phyloP scores from a whole-genome alignment of 1,284 basidiomycete species.

The Irpex rosettiformis region DNA sequence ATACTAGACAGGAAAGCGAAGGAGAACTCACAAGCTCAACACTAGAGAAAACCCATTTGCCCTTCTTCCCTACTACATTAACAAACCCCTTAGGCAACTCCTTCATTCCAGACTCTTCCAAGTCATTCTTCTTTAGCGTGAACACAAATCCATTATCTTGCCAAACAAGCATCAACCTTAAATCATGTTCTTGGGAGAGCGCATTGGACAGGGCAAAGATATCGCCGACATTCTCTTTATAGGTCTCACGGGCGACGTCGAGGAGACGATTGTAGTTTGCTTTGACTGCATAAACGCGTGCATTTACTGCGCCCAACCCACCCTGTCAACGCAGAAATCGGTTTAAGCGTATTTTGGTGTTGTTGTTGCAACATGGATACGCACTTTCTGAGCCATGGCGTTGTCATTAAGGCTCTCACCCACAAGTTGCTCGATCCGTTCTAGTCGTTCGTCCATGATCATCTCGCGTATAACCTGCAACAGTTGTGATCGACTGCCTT shows the following conservation, averaged over 20 bases:
- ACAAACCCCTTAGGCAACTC: conserved; percentile 69
- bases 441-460: conserved; percentile 66
- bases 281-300: conserved; percentile 82
- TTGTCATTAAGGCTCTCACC: conserved; percentile 71
- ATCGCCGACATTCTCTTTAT: conserved; percentile 86
- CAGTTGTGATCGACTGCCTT: conserved; percentile 55
- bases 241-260: conserved; percentile 90
- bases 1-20: not conserved
- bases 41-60: conserved; percentile 72
- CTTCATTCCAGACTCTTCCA: conserved; percentile 34
- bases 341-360: too few relatives aligned
- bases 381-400: conserved; percentile 53
- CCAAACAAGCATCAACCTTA: conserved; percentile 66
- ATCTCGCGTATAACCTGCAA: conserved; percentile 63
- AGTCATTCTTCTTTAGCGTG: conserved; percentile 59
- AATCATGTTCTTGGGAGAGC: conserved; percentile 55
- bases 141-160: conserved; percentile 73
- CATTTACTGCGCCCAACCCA: conserved; percentile 66
- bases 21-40: conserved; percentile 67
- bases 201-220: conserved; percentile 65
- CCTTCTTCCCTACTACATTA: conserved; percentile 64
- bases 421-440: conserved; percentile 58
- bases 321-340: too few relatives aligned
- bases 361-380: conserved; percentile 6
- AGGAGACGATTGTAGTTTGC: conserved; percentile 79